Base-by-base conservation (phyloP, 225 moss, liverwort and hornwort genomes). In the Anthoceros angustus region DNA sequence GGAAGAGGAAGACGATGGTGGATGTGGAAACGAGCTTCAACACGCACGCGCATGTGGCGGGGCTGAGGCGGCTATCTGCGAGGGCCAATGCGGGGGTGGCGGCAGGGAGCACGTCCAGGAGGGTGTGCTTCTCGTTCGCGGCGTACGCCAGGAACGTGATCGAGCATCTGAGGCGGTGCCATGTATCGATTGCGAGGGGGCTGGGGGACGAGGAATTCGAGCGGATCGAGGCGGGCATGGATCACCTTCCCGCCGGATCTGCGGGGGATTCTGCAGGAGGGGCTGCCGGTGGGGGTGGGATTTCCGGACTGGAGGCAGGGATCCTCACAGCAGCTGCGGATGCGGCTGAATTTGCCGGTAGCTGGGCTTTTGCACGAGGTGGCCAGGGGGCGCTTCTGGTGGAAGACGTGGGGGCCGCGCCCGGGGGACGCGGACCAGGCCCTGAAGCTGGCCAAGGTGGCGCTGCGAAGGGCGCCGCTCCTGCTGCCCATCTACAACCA, bases 231-330 rank as follows among this genome's bases (percentile, higher is more conserved):
- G 93, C 87, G 9, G 78, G 86, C 40, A 86, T 79, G 82, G 23
- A 86, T 93, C 70, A 76, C 86, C 12, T 93, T 93, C 76, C 93
- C 93, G 8, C 93, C 93, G 11, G 93, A 93, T 64, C 70, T 93
- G 64, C 85, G 83, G 69, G 90, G 89, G 18, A 88, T 93, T 41
- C 74, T 93, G 67, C 86, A 87, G 45, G 93, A 93, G 71, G 93
- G 93, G 14, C 74, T 93, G 25, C 93, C 93, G 5, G 80, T 87
- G 10, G 93, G 93, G 32, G 70, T 72, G 20, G 90, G 87, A 21
- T 94, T 94, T 70, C 93, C 93, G 10, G 83, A 94, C 77, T 94
- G 93, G 93, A 82, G 93, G 12, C 75, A 82, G 12, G 83, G 83
- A 39, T 77, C 78, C 71, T 69, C 80, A 3, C 80, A 87, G 64